Base-by-base conservation (phyloP, 805 yeast species). In the Yamadazyma ubonensis region DNA sequence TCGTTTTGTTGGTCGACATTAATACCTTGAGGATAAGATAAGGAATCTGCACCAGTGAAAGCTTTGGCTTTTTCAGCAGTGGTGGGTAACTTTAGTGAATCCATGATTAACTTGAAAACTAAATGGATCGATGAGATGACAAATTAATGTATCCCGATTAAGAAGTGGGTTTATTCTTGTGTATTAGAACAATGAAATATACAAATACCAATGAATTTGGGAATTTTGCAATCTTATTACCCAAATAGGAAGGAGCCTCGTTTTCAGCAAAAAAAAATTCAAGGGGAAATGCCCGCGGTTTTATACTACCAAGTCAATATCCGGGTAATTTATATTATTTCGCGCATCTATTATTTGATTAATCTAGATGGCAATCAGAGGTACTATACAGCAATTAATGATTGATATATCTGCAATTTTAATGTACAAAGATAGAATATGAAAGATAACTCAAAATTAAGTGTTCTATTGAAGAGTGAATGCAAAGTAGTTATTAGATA, bases 21-120 rank as follows among this genome's bases (percentile, higher is more conserved):
- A 26, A 68, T 57, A 16, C 76, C 73, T 69, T 75, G 78, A 8
- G 88, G 86, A 49, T 73, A 79, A 14, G 82, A 72, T 38, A 82
- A 67, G 16, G 87, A 79, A 27, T 78, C 75, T 29, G 79, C 76
- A 19, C 83, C 81, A 29, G 84, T 79, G 58, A 83, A 84, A 31
- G 80, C 81, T 54, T 77, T 78, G 8, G 91, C 91, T 54, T 79
- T 78, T 5, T 85, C 86, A 9, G 90, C 87, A 14, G 86, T 83
- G 15, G 84, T 81, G 45, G 91, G 91, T 45, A 82, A 73, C 47
- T 83, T 79, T 45, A 83, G 71, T 33, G 89, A 79, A 55, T 83
- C 88, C 89, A 83, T 83, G 29, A 14, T 14, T 14, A 22, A 6
- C 8, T 9, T 23, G 21, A 11, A 12, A 11, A 7, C 23, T 15